Percentiles rank a stretch among this genome's conserved stretches.
These are phyloP conservation scores for Leishmania turanica DNA, from an alignment of 208 protist species.

Conservation along the genomic window DNA sequence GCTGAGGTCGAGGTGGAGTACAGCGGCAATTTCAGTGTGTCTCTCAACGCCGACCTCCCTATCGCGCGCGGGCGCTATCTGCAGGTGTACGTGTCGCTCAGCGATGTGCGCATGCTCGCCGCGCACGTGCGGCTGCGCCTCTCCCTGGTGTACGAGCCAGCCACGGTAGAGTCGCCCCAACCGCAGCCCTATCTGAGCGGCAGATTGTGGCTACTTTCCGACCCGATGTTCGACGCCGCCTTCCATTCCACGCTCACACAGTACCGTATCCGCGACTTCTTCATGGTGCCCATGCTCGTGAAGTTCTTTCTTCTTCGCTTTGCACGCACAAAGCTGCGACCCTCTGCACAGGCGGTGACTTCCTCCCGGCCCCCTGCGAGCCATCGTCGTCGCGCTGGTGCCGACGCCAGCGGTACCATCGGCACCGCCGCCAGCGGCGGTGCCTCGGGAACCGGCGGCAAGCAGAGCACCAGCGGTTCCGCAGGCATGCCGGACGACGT, in stretches of 20 bases:
- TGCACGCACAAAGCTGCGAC: conserved; percentile 44
- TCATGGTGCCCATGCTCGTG: conserved; percentile 59
- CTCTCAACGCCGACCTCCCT: conserved; percentile 68
- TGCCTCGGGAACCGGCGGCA: background rate
- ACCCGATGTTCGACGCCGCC: conserved; percentile 78
- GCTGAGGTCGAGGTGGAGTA: conserved; percentile 85
- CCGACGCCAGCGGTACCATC: background rate
- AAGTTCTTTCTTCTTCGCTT: conserved; percentile 78
- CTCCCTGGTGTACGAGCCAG: conserved; percentile 59
- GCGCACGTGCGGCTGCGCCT: conserved; percentile 58
- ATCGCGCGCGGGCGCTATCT: conserved; percentile 73
- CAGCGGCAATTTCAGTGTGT: conserved; percentile 62
- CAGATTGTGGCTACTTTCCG: conserved; percentile 81
- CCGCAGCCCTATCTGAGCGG: conserved; percentile 63
- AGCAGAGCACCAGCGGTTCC: background rate
- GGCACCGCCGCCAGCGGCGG: background rate
- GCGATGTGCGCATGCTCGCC: conserved; percentile 48
- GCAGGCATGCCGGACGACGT: background rate
- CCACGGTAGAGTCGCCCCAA: conserved; percentile 67
- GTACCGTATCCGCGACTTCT: conserved; percentile 69
- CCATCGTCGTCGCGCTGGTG: conserved; percentile 14
- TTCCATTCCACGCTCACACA: conserved; percentile 67
- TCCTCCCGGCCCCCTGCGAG: conserved; percentile 4
- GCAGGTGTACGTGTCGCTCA: conserved; percentile 67
- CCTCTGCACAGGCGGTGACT: conserved; percentile 1